Evolutionary conservation across 495 filamentous ascomycete genomes (phyloP).

Genomic region (Neurospora sp.): DNA sequence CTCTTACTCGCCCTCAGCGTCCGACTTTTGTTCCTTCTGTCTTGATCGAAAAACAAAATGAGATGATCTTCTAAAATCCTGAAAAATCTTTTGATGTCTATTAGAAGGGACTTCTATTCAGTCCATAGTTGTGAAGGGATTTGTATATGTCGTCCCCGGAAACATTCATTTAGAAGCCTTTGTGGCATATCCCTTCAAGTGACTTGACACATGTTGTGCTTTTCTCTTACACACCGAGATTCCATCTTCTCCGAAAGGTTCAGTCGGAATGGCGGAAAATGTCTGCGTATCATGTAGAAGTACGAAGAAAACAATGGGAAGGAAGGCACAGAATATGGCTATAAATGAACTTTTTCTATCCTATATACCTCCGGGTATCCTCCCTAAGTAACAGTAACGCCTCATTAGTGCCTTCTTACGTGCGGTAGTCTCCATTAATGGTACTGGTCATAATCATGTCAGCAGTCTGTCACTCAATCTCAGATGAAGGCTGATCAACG

Average conservation of each 20-base stretch:
- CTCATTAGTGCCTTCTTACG: constrained; percentile 29
- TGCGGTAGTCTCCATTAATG: constrained; percentile 88
- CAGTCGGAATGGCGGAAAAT: background rate
- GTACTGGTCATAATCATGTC: constrained; percentile 36
- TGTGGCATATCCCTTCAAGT: background rate
- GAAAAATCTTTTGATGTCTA: background rate
- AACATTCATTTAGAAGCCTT: background rate
- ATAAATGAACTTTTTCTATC: background rate
- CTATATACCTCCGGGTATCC: background rate
- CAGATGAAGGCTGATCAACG: constrained; percentile 7
- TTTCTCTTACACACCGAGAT: background rate
- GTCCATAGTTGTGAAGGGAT: too few relatives aligned
- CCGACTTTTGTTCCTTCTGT: background rate
- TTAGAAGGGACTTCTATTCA: background rate
- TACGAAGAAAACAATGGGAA: background rate
- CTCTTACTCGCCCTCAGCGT: background rate
- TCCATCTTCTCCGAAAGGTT: background rate
- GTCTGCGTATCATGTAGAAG: background rate
- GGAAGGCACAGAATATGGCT: background rate
- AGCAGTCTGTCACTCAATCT: constrained; percentile 2
- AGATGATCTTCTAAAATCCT: background rate
- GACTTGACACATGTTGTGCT: background rate
- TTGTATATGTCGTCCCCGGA: background rate
- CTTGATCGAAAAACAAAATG: background rate
- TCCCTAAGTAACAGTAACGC: background rate